These are phyloP conservation scores for Caryopteris hybrid DNA, from an alignment of 305 asterid species.

Conservation along the genomic window DNA sequence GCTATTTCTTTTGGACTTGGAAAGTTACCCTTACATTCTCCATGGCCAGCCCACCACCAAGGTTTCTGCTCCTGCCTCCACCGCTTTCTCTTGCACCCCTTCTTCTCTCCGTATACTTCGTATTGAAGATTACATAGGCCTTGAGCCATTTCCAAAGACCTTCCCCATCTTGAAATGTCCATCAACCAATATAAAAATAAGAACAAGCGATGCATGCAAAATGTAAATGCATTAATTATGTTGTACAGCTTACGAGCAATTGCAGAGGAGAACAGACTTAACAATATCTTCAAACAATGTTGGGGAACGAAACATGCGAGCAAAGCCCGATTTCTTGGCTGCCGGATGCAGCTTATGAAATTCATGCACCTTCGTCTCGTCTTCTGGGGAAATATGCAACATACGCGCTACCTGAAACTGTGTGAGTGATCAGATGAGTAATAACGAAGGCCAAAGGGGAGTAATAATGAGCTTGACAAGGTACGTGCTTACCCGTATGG, in stretches of 20 bases:
- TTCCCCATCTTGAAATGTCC: background rate
- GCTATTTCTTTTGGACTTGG: constrained; percentile 33
- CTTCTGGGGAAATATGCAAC: constrained; percentile 35
- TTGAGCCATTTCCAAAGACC: constrained; percentile 36
- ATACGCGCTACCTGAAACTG: constrained; percentile 42
- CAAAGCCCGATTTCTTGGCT: constrained; percentile 40
- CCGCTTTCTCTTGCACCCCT: constrained; percentile 18
- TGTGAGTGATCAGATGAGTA: too few relatives aligned
- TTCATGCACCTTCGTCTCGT: constrained; percentile 23
- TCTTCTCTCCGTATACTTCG: background rate
- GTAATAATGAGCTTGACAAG: background rate
- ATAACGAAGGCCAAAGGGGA: too few relatives aligned
- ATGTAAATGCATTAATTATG: too few relatives aligned
- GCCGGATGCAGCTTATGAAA: constrained; percentile 35
- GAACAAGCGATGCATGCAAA: background rate
- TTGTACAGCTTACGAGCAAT: constrained; percentile 12
- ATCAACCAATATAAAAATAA: background rate
- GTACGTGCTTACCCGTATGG: constrained; percentile 17
- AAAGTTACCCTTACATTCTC: constrained; percentile 8
- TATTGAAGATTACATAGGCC: constrained; percentile 29
- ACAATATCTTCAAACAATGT: constrained; percentile 51
- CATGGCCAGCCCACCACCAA: too few relatives aligned
- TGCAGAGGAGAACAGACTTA: constrained; percentile 41
- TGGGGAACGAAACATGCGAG: constrained; percentile 51
- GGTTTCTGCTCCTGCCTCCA: background rate